Conservation (phyloP, 179 eudicot genomes). For the Nepenthes alata region DNA sequence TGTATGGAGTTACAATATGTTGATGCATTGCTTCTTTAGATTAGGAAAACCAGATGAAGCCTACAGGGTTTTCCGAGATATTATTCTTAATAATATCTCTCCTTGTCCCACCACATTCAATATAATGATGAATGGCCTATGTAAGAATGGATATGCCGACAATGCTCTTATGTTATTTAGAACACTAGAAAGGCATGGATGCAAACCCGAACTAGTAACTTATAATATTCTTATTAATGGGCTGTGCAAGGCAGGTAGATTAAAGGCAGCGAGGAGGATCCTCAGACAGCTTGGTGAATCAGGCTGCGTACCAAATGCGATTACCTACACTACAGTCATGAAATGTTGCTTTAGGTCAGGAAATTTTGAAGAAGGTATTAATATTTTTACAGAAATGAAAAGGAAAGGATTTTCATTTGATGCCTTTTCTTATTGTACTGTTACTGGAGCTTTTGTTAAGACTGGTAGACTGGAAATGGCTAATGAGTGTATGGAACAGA, state of each 20-base stretch:
- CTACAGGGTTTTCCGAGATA: conserved; percentile 37
- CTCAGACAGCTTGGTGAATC: conserved; percentile 46
- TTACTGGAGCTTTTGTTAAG: conserved; percentile 53
- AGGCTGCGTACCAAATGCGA: conserved; percentile 39
- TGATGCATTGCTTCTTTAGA: conserved; percentile 68
- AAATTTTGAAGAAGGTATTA: conserved; percentile 42
- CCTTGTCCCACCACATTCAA: conserved; percentile 53
- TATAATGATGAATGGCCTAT: conserved; percentile 62
- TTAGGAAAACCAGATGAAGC: conserved; percentile 66
- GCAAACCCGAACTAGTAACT: conserved; percentile 40
- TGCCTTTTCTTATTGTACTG: conserved; percentile 67
- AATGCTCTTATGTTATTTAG: conserved; percentile 56
- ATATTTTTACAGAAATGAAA: conserved; percentile 59
- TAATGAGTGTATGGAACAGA: conserved; percentile 31
- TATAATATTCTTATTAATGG: conserved; percentile 66
- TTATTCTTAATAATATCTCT: conserved; percentile 23
- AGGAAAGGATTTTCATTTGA: conserved; percentile 60
- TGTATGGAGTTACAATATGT: conserved; percentile 62
- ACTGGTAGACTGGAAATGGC: conserved; percentile 43
- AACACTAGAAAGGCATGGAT: conserved; percentile 43
- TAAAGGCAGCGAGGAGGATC: conserved; percentile 34
- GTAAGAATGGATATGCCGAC: conserved; percentile 48
- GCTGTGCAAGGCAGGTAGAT: conserved; percentile 47
- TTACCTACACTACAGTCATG: conserved; percentile 63
- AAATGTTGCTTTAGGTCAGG: conserved; percentile 51